Evolutionary conservation across 129 eudicot genomes (phyloP), one percentile per base, ranked within the genome.

Genomic region (Sambucus nigra): DNA sequence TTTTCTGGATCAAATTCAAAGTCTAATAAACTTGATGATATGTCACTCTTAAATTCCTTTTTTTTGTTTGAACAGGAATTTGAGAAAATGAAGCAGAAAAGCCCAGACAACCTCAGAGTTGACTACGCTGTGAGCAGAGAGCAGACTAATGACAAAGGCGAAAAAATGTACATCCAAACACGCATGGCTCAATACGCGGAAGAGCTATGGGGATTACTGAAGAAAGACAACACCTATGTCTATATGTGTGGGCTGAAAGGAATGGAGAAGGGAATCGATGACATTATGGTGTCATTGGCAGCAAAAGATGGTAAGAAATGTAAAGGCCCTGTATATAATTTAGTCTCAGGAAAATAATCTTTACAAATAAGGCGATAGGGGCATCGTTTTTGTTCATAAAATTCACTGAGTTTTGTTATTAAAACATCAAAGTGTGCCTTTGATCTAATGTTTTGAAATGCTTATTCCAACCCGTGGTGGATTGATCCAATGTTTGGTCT

Each of bases 211-310:
- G 87, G 82, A 23, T 57, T 92, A 27, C 96, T 92, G 45, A 92
- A 92, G 79, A 92, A 82, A 68, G 99, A 92, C 67, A 86, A 82
- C 81, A 86, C 99, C 20, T 92, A 56, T 31, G 82, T 86, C 70
- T 92, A 92, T 77, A 86, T 86, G 99, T 86, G 99, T 66, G 99
- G 99, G 40, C 82, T 86, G 9, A 92, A 77, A 69, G 96, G 94
- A 25, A 92, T 92, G 99, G 99, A 92, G 50, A 80, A 92, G 81
- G 99, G 99, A 44, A 92, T 92, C 19, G 99, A 86, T 54, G 99
- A 92, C 65, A 92, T 92, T 16, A 86, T 92, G 99, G 69, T 29
- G 18, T 51, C 94, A 55, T 73, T 92, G 76, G 99, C 99, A 53
- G 96, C 87, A 16, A 76, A 66, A 77, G 96, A 92, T 2, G 99